Evolutionary conservation across 78 protist species (phyloP).

Genomic region (Dictyostelium purpureum): DNA sequence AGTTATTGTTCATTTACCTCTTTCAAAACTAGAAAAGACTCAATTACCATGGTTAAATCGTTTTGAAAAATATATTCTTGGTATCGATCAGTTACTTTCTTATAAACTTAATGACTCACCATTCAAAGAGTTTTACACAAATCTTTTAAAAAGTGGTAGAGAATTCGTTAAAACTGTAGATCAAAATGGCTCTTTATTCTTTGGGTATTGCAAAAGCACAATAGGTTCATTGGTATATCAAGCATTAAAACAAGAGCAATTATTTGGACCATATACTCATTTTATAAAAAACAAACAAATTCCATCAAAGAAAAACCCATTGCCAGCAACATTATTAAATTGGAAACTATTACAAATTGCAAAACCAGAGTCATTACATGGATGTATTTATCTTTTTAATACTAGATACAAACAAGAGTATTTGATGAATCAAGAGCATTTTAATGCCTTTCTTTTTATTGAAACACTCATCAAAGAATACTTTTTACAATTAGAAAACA

Average conservation of each 20-base stretch:
- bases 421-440: slow-evolving; percentile 52
- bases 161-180: slow-evolving; percentile 55
- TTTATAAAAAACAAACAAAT: neutral
- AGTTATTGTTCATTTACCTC: slow-evolving; percentile 68
- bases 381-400: slow-evolving; percentile 4
- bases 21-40: neutral
- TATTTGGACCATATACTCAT: neutral
- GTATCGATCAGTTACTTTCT: slow-evolving; percentile 12
- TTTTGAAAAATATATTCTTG: slow-evolving; percentile 60
- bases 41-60: slow-evolving; percentile 67
- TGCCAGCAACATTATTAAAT: slow-evolving; percentile 1
- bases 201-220: slow-evolving; percentile 41
- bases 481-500: no score
- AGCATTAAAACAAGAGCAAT: neutral
- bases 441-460: slow-evolving; percentile 15
- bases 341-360: slow-evolving; percentile 63
- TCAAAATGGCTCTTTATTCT: neutral
- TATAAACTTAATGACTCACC: neutral
- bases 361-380: slow-evolving; percentile 43
- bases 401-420: slow-evolving; percentile 24
- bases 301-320: neutral
- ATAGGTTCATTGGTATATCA: slow-evolving; percentile 45
- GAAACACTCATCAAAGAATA: neutral
- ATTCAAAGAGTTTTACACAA: neutral
- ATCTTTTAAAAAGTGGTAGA: neutral